phyloP scores from a whole-genome alignment of 139 green algal genomes.

The Coelastrella sp. region DNA sequence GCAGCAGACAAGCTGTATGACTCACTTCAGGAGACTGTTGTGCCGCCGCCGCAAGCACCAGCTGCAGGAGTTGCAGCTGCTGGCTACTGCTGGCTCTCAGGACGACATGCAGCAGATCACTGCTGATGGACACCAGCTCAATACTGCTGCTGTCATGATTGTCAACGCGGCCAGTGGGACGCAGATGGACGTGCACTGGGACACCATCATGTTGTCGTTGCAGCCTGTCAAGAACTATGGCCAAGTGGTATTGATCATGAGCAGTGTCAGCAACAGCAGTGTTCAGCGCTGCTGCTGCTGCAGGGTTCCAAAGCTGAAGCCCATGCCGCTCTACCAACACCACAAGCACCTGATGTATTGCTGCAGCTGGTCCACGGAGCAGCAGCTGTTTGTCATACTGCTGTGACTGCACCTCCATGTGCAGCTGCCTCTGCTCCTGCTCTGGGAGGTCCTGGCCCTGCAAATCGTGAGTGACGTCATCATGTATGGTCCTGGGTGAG shows the following conservation, averaged over 20 bases:
- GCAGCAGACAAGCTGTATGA: too few species aligned
- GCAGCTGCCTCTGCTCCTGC: too few species aligned
- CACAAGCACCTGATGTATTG: neutral
- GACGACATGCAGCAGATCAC: constrained; percentile 3
- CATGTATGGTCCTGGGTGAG: too few species aligned
- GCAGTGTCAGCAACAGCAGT: too few species aligned
- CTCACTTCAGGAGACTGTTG: neutral
- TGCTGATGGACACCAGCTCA: constrained; percentile 1
- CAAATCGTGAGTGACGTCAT: too few species aligned
- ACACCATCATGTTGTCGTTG: neutral
- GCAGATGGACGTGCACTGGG: neutral
- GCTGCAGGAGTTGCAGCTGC: constrained; percentile 3
- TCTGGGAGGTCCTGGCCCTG: too few species aligned
- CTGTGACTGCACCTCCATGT: neutral
- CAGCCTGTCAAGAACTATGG: too few species aligned
- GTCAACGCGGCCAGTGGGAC: neutral
- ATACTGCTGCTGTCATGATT: neutral
- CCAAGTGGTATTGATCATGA: too few species aligned
- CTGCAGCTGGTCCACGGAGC: neutral
- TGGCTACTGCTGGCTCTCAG: neutral
- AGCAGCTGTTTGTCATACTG: constrained; percentile 2
- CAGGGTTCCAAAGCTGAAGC: neutral
- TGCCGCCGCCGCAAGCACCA: neutral
- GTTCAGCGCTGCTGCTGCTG: neutral
- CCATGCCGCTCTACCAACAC: constrained; percentile 1